These are phyloP conservation scores for Biscutella laevigata DNA, from an alignment of 441 rosid species.

Conservation along the genomic window DNA sequence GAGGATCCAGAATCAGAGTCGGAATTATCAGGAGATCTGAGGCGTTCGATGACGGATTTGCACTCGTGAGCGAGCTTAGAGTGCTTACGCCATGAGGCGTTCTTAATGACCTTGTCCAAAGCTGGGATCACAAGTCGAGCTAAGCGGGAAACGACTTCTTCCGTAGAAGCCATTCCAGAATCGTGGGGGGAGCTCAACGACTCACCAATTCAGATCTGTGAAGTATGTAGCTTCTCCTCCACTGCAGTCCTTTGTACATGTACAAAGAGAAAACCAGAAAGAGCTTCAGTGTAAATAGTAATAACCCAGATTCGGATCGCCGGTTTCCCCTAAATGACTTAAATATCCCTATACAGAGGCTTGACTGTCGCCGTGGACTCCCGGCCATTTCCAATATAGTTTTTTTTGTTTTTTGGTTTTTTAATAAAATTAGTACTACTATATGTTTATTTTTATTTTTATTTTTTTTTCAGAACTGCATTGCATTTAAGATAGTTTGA, in stretches of 20 bases:
- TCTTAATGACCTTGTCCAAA: conserved; percentile 79
- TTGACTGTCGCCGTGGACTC: no score
- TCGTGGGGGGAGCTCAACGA: conserved; percentile 26
- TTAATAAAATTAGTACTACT: no score
- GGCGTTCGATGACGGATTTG: conserved; percentile 71
- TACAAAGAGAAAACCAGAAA: neutral
- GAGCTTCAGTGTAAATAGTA: conserved; percentile 13
- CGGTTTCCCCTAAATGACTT: conserved; percentile 1
- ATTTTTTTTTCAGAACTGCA: no score
- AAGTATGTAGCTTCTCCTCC: no score
- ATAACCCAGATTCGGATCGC: conserved; percentile 22
- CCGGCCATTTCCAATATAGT: no score
- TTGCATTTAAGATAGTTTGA: no score
- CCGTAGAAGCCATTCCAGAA: conserved; percentile 98
- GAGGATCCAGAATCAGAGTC: conserved; percentile 61
- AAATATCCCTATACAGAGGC: neutral
- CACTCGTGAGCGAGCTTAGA: conserved; percentile 89
- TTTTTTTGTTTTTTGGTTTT: no score
- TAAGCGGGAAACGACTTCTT: conserved; percentile 98
- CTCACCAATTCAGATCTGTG: conserved; percentile 35
- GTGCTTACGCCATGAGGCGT: conserved; percentile 98
- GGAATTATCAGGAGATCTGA: conserved; percentile 35
- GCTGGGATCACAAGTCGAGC: conserved; percentile 65
- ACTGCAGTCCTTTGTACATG: no score
- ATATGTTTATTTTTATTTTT: no score